These are phyloP conservation scores for Mikania micrantha DNA, from an alignment of 129 eudicot species.

Conservation along the genomic window DNA sequence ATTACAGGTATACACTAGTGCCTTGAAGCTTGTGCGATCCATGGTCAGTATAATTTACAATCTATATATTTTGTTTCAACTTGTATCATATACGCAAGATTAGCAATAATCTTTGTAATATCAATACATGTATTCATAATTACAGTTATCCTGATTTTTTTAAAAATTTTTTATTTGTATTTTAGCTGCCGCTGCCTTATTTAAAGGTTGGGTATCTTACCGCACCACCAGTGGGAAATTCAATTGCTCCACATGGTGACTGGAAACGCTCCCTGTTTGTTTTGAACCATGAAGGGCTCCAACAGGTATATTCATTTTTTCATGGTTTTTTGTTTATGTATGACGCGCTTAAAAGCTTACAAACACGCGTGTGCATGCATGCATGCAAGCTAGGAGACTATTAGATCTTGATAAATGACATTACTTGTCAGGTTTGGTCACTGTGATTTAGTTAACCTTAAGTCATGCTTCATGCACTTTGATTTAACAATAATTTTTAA, in stretches of 20 bases:
- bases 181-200: constrained; percentile 89
- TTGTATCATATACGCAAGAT: not conserved
- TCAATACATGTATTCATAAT: not conserved
- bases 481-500: not conserved
- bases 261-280: constrained; percentile 76
- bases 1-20: constrained; percentile 87
- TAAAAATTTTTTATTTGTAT: constrained; percentile 14
- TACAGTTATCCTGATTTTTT: not conserved
- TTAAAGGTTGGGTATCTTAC: constrained; percentile 91
- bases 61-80: not conserved
- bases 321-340: not conserved
- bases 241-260: constrained; percentile 80
- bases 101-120: not conserved
- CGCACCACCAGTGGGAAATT: constrained; percentile 78
- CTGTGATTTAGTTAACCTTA: not conserved
- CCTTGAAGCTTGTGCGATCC: constrained; percentile 85
- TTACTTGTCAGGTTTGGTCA: too few species aligned
- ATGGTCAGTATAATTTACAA: constrained; percentile 25
- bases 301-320: constrained; percentile 43
- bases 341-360: not conserved
- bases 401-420: not conserved
- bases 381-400: not conserved
- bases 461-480: not conserved
- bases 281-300: constrained; percentile 81
- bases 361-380: not conserved